Conservation (phyloP, 2,329 filamentous ascomycete species). For the Xylaria sp. region DNA sequence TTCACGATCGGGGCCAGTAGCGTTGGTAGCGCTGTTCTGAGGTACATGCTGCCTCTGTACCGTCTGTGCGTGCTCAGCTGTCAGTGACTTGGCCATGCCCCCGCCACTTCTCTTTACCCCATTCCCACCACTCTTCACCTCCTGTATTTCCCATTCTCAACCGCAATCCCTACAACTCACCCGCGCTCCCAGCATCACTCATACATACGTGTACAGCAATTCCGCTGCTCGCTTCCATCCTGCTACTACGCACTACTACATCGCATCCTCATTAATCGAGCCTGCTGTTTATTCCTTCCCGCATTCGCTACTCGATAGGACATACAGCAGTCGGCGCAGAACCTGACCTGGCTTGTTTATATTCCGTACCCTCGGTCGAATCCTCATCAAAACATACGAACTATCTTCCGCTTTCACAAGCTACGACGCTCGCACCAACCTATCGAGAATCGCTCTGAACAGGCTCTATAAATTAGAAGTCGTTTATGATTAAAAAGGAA, state of each 20-base stretch:
- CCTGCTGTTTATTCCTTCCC: constrained; percentile 5
- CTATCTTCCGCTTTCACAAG: too few relatives aligned
- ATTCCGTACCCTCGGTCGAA: neutral
- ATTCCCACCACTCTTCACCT: constrained; percentile 15
- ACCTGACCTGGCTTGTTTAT: constrained; percentile 5
- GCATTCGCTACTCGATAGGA: constrained; percentile 12
- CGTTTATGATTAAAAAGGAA: neutral
- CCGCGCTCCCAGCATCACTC: constrained; percentile 13
- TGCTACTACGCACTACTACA: neutral
- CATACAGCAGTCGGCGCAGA: constrained; percentile 6
- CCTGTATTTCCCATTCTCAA: constrained; percentile 12
- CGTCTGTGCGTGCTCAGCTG: constrained; percentile 11
- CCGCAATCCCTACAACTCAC: constrained; percentile 16
- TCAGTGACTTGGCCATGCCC: constrained; percentile 21
- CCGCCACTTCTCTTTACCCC: constrained; percentile 23
- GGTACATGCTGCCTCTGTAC: neutral
- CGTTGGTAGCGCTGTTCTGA: neutral
- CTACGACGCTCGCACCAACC: too few relatives aligned
- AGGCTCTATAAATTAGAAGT: neutral
- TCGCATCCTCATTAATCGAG: neutral
- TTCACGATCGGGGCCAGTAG: neutral
- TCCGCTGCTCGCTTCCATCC: neutral
- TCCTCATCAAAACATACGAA: too few relatives aligned
- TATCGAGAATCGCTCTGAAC: neutral
- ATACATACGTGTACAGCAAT: neutral